phyloP scores from a whole-genome alignment of 768 basidiomycete genomes.

The Kwoniella sp. region DNA sequence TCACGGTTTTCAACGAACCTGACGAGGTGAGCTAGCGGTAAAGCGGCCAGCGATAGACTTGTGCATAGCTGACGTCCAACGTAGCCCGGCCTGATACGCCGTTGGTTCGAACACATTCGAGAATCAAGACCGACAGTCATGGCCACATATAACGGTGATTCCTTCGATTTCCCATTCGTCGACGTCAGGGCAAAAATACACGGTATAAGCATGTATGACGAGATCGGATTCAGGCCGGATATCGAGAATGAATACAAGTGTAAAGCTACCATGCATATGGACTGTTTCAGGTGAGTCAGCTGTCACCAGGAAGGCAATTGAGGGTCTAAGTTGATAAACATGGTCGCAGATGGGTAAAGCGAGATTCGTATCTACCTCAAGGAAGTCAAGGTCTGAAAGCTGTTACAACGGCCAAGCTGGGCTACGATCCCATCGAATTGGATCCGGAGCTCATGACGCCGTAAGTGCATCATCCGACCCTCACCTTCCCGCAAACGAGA shows the following conservation, averaged over 20 bases:
- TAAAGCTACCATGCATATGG: conserved; percentile 92
- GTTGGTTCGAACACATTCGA: conserved; percentile 92
- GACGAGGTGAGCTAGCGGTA: conserved; percentile 68
- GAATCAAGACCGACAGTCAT: conserved; percentile 94
- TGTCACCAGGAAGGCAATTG: too few species aligned
- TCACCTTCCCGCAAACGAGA: too few species aligned
- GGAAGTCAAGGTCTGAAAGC: conserved; percentile 98
- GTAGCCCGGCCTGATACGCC: conserved; percentile 76
- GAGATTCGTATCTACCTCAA: conserved; percentile 97
- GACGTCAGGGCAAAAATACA: conserved; percentile 79
- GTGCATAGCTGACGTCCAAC: background rate
- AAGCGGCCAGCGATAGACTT: too few species aligned
- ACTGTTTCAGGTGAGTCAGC: conserved; percentile 85
- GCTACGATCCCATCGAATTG: conserved; percentile 93
- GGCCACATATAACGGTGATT: conserved; percentile 98
- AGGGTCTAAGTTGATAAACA: too few species aligned
- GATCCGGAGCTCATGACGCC: conserved; percentile 99
- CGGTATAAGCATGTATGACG: conserved; percentile 93
- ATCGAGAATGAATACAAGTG: conserved; percentile 94
- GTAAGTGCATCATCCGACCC: conserved; percentile 60
- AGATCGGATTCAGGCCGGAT: conserved; percentile 90
- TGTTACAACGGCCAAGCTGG: conserved; percentile 91
- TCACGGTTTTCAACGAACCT: conserved; percentile 89
- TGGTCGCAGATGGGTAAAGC: conserved; percentile 80
- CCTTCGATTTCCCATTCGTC: conserved; percentile 98